A percentile compares a stretch with the other conserved stretches of the same genome.
Conservation (phyloP, 1,139 yeast species). For the Taphrina wiesneri region DNA sequence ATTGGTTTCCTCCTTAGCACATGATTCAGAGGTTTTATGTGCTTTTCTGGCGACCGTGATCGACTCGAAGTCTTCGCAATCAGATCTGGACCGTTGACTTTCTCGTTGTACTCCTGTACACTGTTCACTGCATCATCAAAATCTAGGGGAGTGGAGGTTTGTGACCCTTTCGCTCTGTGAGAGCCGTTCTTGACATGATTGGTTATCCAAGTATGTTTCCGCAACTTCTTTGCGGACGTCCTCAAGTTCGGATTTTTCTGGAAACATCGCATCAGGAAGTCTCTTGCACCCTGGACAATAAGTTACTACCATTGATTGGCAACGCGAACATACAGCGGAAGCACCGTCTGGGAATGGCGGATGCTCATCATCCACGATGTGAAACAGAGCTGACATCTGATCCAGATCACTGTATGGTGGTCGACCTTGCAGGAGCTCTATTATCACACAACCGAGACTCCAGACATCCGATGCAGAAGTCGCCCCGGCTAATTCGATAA, state of each 20-base stretch:
- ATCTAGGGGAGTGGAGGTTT: constrained; percentile 33
- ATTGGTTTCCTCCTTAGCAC: neutral
- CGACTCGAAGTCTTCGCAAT: constrained; percentile 2
- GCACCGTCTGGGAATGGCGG: constrained; percentile 72
- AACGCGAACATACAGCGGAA: constrained; percentile 47
- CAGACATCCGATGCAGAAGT: constrained; percentile 70
- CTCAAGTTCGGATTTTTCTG: constrained; percentile 70
- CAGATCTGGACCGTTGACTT: constrained; percentile 28
- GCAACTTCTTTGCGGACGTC: constrained; percentile 57
- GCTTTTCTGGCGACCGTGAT: neutral
- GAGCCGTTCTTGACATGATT: constrained; percentile 40
- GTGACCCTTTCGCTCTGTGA: neutral
- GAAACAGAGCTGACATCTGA: constrained; percentile 87
- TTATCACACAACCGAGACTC: constrained; percentile 90
- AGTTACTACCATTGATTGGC: neutral
- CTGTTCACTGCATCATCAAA: constrained; percentile 45
- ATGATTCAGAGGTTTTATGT: neutral
- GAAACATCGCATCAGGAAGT: constrained; percentile 73
- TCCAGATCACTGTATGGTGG: constrained; percentile 85
- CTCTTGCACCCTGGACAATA: constrained; percentile 44
- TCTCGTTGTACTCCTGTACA: constrained; percentile 44
- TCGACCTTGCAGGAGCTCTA: constrained; percentile 78
- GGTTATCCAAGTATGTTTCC: constrained; percentile 64
- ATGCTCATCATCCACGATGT: constrained; percentile 80
- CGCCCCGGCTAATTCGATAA: constrained; percentile 76